These are phyloP conservation scores for Butyriboletus loyo DNA, from an alignment of 768 basidiomycete species.

Conservation along the genomic window DNA sequence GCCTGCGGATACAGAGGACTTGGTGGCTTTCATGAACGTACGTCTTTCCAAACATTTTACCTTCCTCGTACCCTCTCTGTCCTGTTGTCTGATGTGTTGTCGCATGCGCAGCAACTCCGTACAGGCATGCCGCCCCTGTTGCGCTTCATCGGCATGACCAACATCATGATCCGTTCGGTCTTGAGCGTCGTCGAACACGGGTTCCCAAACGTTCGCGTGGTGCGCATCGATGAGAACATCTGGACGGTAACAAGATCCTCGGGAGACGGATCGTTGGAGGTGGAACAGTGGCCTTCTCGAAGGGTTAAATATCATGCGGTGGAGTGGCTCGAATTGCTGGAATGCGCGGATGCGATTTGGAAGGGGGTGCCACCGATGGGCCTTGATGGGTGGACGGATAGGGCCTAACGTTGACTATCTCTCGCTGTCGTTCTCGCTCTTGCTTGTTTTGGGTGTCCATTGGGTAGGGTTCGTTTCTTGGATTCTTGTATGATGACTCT, in stretches of 20 bases:
- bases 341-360: constrained; percentile 54
- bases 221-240: constrained; percentile 51
- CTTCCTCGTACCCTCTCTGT: no score
- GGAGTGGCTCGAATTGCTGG: constrained; percentile 66
- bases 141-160: constrained; percentile 54
- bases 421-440: not conserved
- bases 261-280: constrained; percentile 35
- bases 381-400: not conserved
- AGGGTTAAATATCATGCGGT: constrained; percentile 48
- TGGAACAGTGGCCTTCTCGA: constrained; percentile 57
- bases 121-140: constrained; percentile 52
- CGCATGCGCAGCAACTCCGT: constrained; percentile 50
- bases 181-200: constrained; percentile 51
- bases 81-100: not conserved
- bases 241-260: constrained; percentile 45
- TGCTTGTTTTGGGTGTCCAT: not conserved
- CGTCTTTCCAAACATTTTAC: not conserved
- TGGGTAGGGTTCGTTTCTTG: not conserved
- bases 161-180: constrained; percentile 41
- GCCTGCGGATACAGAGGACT: constrained; percentile 38
- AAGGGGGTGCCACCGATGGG: constrained; percentile 17
- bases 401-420: no score
- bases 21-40: constrained; percentile 42
- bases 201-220: constrained; percentile 59
- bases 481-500: not conserved